These are phyloP conservation scores for Pyropia haitanensis DNA, from an alignment of 23 red algal genomes.

Conservation along the genomic window DNA sequence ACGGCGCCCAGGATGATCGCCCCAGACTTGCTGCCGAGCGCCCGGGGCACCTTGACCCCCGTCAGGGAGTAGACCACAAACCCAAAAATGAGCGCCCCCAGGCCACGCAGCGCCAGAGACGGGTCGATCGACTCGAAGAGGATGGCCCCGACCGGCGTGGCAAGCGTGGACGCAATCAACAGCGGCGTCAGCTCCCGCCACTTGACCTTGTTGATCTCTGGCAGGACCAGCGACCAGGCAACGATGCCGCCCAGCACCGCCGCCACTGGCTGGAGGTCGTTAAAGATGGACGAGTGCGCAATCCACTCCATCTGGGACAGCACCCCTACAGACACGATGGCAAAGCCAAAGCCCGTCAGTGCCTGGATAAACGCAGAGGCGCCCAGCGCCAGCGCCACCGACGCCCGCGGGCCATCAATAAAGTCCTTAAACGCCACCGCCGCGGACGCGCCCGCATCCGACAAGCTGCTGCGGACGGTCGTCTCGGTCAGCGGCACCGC, in stretches of 20 bases:
- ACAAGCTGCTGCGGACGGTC: no score
- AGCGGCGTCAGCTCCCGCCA: constrained; percentile 40
- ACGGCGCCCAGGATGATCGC: constrained; percentile 35
- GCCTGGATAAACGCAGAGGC: constrained; percentile 58
- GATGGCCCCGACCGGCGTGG: constrained; percentile 50
- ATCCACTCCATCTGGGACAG: constrained; percentile 74
- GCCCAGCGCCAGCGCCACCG: constrained; percentile 45
- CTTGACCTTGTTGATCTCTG: constrained; percentile 22
- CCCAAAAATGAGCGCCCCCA: constrained; percentile 58
- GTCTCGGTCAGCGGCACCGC: no score
- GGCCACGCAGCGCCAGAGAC: constrained; percentile 19
- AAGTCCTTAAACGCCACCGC: constrained; percentile 13
- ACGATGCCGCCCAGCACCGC: constrained; percentile 37
- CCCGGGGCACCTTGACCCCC: constrained; percentile 35
- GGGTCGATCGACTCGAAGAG: constrained; percentile 40
- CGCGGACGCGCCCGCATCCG: constrained; percentile 1
- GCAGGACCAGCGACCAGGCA: constrained; percentile 32
- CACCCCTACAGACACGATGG: constrained; percentile 61
- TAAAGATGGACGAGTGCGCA: constrained; percentile 48
- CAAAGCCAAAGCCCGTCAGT: constrained; percentile 80
- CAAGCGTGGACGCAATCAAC: constrained; percentile 26
- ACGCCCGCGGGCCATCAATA: constrained; percentile 32
- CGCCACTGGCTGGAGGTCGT: constrained; percentile 65
- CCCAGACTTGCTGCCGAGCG: constrained; percentile 25
- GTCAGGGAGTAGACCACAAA: constrained; percentile 43